A percentile compares a stretch with the other conserved stretches of the same genome.
Evolutionary conservation across 2,329 filamentous ascomycete species (phyloP).

Genomic region (Zarea fungicola): DNA sequence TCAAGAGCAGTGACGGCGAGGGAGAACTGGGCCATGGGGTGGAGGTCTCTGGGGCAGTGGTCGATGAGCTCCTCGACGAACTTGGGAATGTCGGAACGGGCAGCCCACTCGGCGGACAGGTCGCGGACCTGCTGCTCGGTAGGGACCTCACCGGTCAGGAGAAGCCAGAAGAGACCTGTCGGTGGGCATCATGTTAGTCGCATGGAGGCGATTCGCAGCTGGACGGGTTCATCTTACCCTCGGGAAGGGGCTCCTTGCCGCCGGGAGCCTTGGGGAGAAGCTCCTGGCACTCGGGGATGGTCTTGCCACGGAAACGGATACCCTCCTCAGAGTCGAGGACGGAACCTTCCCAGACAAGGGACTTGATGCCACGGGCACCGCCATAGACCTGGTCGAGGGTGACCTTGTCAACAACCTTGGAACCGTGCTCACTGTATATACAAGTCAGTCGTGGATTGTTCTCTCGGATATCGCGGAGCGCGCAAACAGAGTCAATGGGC

Average conservation of each 20-base stretch:
- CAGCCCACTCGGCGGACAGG: constrained; percentile 97
- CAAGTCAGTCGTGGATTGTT: constrained; percentile 11
- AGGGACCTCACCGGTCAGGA: constrained; percentile 95
- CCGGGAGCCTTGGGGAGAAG: constrained; percentile 95
- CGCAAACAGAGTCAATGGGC: constrained; percentile 14
- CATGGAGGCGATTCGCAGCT: not conserved
- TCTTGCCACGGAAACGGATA: constrained; percentile 98
- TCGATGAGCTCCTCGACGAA: constrained; percentile 99
- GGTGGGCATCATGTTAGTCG: constrained; percentile 3
- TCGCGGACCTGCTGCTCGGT: constrained; percentile 97
- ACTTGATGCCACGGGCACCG: constrained; percentile 98
- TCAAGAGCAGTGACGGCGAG: constrained; percentile 96
- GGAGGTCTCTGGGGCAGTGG: constrained; percentile 96
- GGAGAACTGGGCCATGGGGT: constrained; percentile 99
- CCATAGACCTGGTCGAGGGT: constrained; percentile 99
- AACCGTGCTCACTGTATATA: constrained; percentile 73
- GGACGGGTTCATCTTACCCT: constrained; percentile 51
- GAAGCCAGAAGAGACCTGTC: constrained; percentile 95
- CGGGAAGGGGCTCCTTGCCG: constrained; percentile 92
- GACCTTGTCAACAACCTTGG: constrained; percentile 94
- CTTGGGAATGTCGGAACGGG: constrained; percentile 93
- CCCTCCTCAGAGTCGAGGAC: constrained; percentile 98
- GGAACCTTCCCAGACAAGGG: constrained; percentile 96
- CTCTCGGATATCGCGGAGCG: constrained; percentile 5
- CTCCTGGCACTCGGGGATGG: constrained; percentile 97